A percentile compares a stretch with the other conserved stretches of the same genome.
Evolutionary conservation across 2,329 filamentous ascomycete genomes (phyloP).

Genomic region (Microdochium nivale): DNA sequence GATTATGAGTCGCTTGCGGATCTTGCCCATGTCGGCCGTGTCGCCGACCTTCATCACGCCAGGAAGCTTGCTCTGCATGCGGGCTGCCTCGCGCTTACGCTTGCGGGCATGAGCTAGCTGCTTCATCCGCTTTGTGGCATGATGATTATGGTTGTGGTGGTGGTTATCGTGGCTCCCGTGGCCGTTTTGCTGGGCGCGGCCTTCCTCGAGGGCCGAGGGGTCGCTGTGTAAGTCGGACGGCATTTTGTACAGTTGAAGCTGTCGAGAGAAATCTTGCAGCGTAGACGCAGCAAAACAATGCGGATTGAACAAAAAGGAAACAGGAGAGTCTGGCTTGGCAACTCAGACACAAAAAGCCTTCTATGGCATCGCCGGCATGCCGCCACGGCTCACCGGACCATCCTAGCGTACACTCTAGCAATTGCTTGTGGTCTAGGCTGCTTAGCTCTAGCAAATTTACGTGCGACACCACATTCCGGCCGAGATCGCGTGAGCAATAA

Average conservation of each 20-base stretch:
- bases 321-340: too few relatives aligned
- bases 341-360: too few relatives aligned
- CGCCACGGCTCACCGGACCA: too few relatives aligned
- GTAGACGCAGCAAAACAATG: too few relatives aligned
- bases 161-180: background rate
- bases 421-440: too few relatives aligned
- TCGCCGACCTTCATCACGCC: background rate
- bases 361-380: too few relatives aligned
- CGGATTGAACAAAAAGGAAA: too few relatives aligned
- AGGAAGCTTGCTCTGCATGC: background rate
- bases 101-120: background rate
- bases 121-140: background rate
- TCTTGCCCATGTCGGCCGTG: background rate
- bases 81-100: background rate
- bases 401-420: too few relatives aligned
- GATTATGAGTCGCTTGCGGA: slow-evolving; percentile 3
- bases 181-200: background rate
- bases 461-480: too few relatives aligned
- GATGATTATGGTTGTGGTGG: background rate
- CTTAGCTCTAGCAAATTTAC: too few relatives aligned
- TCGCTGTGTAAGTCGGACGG: background rate
- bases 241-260: background rate
- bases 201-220: background rate
- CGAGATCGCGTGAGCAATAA: too few relatives aligned
- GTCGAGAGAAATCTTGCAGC: too few relatives aligned